Evolutionary conservation across 257 asterid genomes (phyloP).

Genomic region (Petunia axillaris): DNA sequence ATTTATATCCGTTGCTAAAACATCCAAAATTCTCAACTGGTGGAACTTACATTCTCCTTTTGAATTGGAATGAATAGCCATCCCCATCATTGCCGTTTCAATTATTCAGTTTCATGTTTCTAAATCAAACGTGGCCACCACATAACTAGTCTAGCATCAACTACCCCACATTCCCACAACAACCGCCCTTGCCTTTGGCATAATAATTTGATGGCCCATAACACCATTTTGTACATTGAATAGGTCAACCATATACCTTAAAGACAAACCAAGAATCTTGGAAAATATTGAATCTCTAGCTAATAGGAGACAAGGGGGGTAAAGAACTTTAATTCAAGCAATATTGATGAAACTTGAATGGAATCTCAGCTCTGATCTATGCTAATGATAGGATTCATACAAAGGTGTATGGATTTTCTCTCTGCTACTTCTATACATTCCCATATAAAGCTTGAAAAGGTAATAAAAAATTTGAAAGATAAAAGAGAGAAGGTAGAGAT

Average conservation of each 20-base stretch:
- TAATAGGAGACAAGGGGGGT: neutral
- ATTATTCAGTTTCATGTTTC: constrained; percentile 1
- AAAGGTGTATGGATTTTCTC: neutral
- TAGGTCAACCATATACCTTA: constrained; percentile 1
- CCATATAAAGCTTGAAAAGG: constrained; percentile 25
- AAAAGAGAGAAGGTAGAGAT: neutral
- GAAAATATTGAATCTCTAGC: neutral
- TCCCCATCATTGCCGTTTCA: neutral
- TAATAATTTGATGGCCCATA: neutral
- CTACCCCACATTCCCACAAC: constrained; percentile 21
- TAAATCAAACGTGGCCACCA: constrained; percentile 10
- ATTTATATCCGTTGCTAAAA: neutral
- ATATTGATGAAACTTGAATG: neutral
- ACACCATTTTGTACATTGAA: constrained; percentile 8
- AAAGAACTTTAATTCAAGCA: neutral
- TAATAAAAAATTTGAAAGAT: neutral
- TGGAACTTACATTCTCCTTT: neutral
- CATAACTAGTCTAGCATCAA: neutral
- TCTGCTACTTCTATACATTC: constrained; percentile 36
- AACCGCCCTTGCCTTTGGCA: neutral
- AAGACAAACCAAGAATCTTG: neutral
- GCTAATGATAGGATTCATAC: neutral
- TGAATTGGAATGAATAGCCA: neutral
- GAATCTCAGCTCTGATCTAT: neutral
- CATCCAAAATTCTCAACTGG: neutral